These are phyloP conservation scores for Tuber calosporum DNA, from an alignment of 495 filamentous ascomycete species.

Conservation along the genomic window DNA sequence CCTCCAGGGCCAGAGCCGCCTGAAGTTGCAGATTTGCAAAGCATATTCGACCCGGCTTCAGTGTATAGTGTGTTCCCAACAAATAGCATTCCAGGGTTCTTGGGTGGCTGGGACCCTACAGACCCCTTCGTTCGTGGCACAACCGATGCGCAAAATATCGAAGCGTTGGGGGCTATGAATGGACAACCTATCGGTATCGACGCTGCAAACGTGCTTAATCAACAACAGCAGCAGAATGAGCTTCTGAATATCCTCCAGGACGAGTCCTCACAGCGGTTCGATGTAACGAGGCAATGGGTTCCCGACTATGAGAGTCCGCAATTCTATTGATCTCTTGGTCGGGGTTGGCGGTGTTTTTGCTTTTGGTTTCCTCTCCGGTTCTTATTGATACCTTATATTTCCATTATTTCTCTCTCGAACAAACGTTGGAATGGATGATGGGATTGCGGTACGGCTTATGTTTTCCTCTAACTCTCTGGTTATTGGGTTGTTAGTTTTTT, in stretches of 20 bases:
- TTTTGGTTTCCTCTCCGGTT: background rate
- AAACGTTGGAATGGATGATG: background rate
- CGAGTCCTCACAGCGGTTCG: constrained; percentile 32
- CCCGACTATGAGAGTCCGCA: constrained; percentile 29
- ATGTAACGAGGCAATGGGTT: constrained; percentile 23
- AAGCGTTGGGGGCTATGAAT: constrained; percentile 13
- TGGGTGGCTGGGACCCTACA: constrained; percentile 20
- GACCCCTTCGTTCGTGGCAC: constrained; percentile 16
- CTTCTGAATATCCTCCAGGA: constrained; percentile 38
- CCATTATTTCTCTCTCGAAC: background rate
- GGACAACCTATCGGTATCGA: constrained; percentile 11
- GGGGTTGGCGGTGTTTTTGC: background rate
- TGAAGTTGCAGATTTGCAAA: constrained; percentile 23
- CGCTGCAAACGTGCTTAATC: constrained; percentile 26
- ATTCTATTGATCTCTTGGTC: constrained; percentile 26
- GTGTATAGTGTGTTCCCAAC: constrained; percentile 17
- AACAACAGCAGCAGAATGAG: constrained; percentile 39
- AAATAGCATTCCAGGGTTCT: constrained; percentile 15
- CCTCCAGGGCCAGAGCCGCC: constrained; percentile 17
- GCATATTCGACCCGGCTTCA: constrained; percentile 32
- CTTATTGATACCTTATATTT: background rate
- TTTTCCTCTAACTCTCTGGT: background rate
- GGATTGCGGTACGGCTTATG: background rate
- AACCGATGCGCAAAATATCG: constrained; percentile 11
- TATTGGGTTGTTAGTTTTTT: background rate